phyloP scores from a whole-genome alignment of 2,329 filamentous ascomycete species.

The Rutstroemia sp. region DNA sequence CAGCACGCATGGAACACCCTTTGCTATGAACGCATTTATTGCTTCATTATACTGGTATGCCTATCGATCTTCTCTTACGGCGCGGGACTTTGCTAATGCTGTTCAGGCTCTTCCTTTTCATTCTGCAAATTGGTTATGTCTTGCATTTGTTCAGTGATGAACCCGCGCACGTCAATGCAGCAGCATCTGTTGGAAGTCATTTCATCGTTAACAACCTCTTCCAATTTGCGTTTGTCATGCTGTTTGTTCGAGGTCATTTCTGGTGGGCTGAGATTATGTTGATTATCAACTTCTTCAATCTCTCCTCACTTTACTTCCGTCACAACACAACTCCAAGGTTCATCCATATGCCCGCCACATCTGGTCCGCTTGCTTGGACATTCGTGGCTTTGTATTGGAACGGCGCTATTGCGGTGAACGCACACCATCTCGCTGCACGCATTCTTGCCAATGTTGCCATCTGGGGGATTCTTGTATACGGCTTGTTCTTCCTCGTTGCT shows the following conservation, averaged over 20 bases:
- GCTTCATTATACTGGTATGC: constrained; percentile 68
- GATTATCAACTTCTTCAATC: constrained; percentile 75
- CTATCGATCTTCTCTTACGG: neutral
- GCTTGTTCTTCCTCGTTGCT: constrained; percentile 63
- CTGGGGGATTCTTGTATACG: constrained; percentile 74
- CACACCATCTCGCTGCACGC: constrained; percentile 58
- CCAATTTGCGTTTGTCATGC: constrained; percentile 72
- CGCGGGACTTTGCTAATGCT: neutral
- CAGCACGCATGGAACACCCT: constrained; percentile 57
- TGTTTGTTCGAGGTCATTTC: constrained; percentile 73
- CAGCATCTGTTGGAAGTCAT: constrained; percentile 72
- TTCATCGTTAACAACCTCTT: constrained; percentile 83
- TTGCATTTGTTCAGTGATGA: constrained; percentile 67
- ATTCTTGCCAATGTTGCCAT: constrained; percentile 83
- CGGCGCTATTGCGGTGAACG: constrained; percentile 73
- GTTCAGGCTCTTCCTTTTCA: constrained; percentile 60
- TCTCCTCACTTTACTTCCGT: constrained; percentile 72
- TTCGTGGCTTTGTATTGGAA: constrained; percentile 86
- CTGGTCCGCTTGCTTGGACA: constrained; percentile 77
- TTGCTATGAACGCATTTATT: constrained; percentile 62
- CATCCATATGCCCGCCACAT: constrained; percentile 69
- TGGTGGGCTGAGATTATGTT: constrained; percentile 69
- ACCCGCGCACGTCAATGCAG: constrained; percentile 54
- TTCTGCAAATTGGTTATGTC: constrained; percentile 70
- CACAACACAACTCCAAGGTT: constrained; percentile 64